phyloP scores from a whole-genome alignment of 352 stramenopile genomes.

The Phytophthora sojae region DNA sequence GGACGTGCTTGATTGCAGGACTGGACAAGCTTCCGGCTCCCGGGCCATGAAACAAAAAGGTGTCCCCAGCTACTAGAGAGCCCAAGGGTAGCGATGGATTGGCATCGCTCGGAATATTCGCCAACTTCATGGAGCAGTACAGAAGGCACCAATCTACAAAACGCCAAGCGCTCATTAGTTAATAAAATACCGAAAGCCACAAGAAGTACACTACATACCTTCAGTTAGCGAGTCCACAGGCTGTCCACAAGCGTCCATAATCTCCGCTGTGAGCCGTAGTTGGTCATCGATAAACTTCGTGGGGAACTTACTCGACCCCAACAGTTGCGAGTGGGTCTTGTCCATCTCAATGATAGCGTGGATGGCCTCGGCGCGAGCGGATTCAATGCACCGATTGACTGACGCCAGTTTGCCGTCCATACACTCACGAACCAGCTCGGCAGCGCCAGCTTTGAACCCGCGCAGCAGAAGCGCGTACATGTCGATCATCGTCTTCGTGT shows the following conservation, averaged over 20 bases:
- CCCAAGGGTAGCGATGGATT: conserved; percentile 39
- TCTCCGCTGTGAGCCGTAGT: conserved; percentile 44
- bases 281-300: conserved; percentile 48
- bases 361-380: conserved; percentile 31
- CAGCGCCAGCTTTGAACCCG: conserved; percentile 41
- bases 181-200: conserved; percentile 1
- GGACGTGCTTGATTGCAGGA: conserved; percentile 1
- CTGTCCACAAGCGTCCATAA: conserved; percentile 58
- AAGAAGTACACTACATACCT: conserved; percentile 16
- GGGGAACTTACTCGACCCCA: conserved; percentile 28
- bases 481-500: conserved; percentile 40
- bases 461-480: conserved; percentile 48
- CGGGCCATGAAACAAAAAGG: conserved; percentile 45
- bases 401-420: conserved; percentile 14
- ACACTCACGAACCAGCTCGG: conserved; percentile 26
- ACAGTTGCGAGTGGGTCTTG: conserved; percentile 21
- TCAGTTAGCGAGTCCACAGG: conserved; percentile 15
- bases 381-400: conserved; percentile 33
- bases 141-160: conserved; percentile 61
- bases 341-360: conserved; percentile 28
- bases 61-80: conserved; percentile 67
- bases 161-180: not conserved
- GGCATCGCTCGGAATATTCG: conserved; percentile 41
- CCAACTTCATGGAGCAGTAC: conserved; percentile 58
- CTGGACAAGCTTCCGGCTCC: not conserved